Base-by-base conservation (phyloP, 23 red algal species). In the Gracilaria caudata region DNA sequence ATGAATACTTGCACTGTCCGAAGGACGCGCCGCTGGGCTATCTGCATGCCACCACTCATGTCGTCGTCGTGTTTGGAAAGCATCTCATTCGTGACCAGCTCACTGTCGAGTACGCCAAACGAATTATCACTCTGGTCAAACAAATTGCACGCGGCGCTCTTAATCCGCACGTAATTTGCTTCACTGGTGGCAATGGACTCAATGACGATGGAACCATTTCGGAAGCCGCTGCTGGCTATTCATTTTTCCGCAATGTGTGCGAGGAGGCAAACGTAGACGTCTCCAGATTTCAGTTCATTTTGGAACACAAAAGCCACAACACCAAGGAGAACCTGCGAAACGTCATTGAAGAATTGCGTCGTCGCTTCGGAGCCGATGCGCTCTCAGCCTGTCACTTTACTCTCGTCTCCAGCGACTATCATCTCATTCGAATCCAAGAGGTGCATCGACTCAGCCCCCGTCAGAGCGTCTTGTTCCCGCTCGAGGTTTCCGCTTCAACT, bases 51-150 rank as follows among this genome's bases (percentile, higher is more conserved):
- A 72, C 77, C 59, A 90, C 85, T 0, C 78, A 90, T 37, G 90
- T 98, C 38, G 95, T 80, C 25, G 83, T 98, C 46, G 86, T 98
- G 9, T 98, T 98, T 56, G 95, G 95, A 7, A 98, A 98, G 73
- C 80, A 86, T 58, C 77, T 98, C 29, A 86, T 97, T 33, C 84
- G 95, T 11, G 90, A 98, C 63, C 90, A 90, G 80, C 58, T 98
- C 51, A 86, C 90, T 4, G 90, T 94, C 56, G 95, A 98, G 51
- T 94, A 94, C 73, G 90, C 95, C 6, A 93, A 91, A 19, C 79
- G 95, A 19, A 82, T 98, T 39, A 53, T 94, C 65, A 91, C 86
- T 12, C 86, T 98, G 10, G 91, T 94, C 44, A 88, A 87, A 78
- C 90, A 90, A 51, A 80, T 98, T 59, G 87, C 83, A 0, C 80